Percentiles rank a stretch among this genome's conserved stretches.
These are phyloP conservation scores for Xylaria venustula DNA, from an alignment of 495 filamentous ascomycete species.

Conservation along the genomic window DNA sequence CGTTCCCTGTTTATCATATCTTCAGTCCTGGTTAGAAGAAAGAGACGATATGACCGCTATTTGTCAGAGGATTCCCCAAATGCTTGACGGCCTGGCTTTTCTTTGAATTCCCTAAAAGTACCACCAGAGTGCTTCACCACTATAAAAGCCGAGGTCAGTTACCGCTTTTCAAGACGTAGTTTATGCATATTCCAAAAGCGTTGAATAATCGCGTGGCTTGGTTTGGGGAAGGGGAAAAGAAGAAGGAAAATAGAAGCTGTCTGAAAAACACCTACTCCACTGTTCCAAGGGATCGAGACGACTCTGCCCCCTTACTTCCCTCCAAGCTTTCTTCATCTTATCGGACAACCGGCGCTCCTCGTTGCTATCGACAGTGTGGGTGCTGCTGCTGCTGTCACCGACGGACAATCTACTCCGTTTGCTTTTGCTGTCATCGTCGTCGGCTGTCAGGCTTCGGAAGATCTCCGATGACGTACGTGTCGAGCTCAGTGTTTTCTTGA, in stretches of 20 bases:
- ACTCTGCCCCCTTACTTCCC: constrained; percentile 3
- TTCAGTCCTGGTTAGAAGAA: too few species aligned
- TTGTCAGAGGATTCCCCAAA: background rate
- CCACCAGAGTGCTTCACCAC: constrained; percentile 14
- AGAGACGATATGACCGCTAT: too few species aligned
- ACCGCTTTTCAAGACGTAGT: background rate
- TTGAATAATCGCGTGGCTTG: too few species aligned
- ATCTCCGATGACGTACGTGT: background rate
- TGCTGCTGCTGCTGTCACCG: background rate
- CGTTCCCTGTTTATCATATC: too few species aligned
- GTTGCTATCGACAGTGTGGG: background rate
- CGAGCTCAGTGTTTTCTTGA: background rate
- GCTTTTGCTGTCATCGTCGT: background rate
- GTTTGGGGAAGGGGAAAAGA: too few species aligned
- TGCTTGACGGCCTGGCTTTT: background rate
- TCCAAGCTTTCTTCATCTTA: constrained; percentile 13
- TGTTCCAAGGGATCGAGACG: constrained; percentile 6
- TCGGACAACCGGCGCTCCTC: constrained; percentile 8
- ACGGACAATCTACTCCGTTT: background rate
- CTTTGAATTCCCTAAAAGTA: constrained; percentile 3
- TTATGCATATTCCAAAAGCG: too few species aligned
- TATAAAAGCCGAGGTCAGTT: background rate
- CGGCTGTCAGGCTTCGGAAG: background rate
- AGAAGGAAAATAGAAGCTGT: background rate
- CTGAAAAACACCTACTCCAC: background rate